These are phyloP conservation scores for Margaritispora aquatica DNA, from an alignment of 495 filamentous ascomycete genomes.

Conservation along the genomic window DNA sequence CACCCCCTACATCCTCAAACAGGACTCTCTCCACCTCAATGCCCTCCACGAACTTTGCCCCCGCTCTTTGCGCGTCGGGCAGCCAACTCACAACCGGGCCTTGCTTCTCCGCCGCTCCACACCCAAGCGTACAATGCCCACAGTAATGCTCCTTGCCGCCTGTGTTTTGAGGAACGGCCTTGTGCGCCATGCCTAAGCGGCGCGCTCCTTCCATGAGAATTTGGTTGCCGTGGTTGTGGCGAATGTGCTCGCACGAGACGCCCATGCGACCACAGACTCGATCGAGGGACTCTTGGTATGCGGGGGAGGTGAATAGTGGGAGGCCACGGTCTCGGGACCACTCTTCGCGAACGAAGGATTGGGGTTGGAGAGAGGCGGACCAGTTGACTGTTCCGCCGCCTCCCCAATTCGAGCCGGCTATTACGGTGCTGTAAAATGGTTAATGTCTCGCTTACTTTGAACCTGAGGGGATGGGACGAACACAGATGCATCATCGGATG, in stretches of 20 bases:
- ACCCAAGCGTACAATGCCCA: slow-evolving; percentile 76
- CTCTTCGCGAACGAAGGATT: slow-evolving; percentile 74
- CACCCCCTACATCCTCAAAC: slow-evolving; percentile 50
- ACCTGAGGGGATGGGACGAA: not conserved
- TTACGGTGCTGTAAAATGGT: slow-evolving; percentile 27
- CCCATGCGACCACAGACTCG: slow-evolving; percentile 68
- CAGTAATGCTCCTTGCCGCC: slow-evolving; percentile 64
- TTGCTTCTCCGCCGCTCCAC: slow-evolving; percentile 67
- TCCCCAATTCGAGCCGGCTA: slow-evolving; percentile 74
- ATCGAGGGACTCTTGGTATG: slow-evolving; percentile 76
- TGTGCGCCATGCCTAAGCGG: slow-evolving; percentile 68
- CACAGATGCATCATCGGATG: slow-evolving; percentile 56
- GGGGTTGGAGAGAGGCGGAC: slow-evolving; percentile 75
- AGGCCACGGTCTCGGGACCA: slow-evolving; percentile 68
- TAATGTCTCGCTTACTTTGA: not conserved
- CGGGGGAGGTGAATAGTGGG: slow-evolving; percentile 66
- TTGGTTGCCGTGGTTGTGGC: slow-evolving; percentile 64
- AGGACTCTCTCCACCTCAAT: slow-evolving; percentile 60
- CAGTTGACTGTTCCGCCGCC: slow-evolving; percentile 77
- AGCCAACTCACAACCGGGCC: slow-evolving; percentile 73
- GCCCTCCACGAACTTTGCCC: slow-evolving; percentile 75
- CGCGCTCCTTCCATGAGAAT: slow-evolving; percentile 68
- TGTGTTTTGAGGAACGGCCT: slow-evolving; percentile 73
- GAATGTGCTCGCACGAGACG: slow-evolving; percentile 56
- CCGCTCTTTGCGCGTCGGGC: slow-evolving; percentile 66